Evolutionary conservation across 805 yeast species (phyloP), one percentile per base, ranked within the genome.

Genomic region (Citeromyces nyonsensis): DNA sequence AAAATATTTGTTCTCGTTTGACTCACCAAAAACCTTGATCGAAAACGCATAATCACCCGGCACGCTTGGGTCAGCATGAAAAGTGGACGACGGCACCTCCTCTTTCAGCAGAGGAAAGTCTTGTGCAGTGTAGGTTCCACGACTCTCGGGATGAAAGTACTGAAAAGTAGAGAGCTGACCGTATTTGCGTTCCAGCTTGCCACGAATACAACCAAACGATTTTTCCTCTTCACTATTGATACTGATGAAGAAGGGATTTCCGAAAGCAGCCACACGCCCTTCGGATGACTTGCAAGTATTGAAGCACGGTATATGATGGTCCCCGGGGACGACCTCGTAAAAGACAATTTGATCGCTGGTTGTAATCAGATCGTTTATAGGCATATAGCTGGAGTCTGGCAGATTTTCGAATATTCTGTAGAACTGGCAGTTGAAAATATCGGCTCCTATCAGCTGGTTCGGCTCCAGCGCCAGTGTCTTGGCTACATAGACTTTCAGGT

Each of bases 211-310:
- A 5, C 76, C 78, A 44, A 67, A 73, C 15, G 82, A 73, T 3
- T 44, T 43, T 4, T 62, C 49, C 26, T 80, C 88, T 1, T 58
- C 60, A 25, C 59, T 56, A 2, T 63, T 46, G 33, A 84, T 44
- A 0, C 73, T 63, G 20, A 85, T 58, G 41, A 85, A 74, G 42
- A 83, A 71, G 3, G 97, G 97, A 1, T 75, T 49, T 2, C 85
- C 93, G 53, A 84, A 80, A 1, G 73, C 52, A 28, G 61, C 61
- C 1, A 64, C 59, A 1, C 57, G 49, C 29, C 44, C 41, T 33
- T 56, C 55, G 35, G 57, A 35, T 49, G 61, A 52, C 28, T 50
- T 37, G 25, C 48, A 44, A 0, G 68, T 56, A 38, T 62, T 74
- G 35, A 73, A 51, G 0, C 80, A 74, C 0, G 91, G 88, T 6